These are phyloP conservation scores for Cephaloascus fragrans DNA, from an alignment of 805 yeast genomes.

Conservation along the genomic window DNA sequence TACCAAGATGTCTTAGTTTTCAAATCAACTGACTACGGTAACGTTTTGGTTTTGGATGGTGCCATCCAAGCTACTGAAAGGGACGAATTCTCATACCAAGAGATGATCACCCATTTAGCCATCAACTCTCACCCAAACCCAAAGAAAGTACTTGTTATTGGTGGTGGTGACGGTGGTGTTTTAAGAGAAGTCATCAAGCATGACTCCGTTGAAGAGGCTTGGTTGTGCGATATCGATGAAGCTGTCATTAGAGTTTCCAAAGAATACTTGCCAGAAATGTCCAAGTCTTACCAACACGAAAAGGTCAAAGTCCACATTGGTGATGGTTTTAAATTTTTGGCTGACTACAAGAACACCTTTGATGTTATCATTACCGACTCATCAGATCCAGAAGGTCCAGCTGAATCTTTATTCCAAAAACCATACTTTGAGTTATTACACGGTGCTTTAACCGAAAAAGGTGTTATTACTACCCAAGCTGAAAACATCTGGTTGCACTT, in stretches of 20 bases:
- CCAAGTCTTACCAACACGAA: slow-evolving; percentile 77
- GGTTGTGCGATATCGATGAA: slow-evolving; percentile 92
- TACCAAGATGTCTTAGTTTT: slow-evolving; percentile 93
- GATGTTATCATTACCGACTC: slow-evolving; percentile 97
- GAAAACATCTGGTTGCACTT: slow-evolving; percentile 92
- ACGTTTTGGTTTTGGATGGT: slow-evolving; percentile 88
- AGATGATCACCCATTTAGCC: slow-evolving; percentile 94
- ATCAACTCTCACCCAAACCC: slow-evolving; percentile 92
- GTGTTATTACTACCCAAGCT: slow-evolving; percentile 90
- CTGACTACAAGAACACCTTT: slow-evolving; percentile 71
- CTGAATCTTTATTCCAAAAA: slow-evolving; percentile 86
- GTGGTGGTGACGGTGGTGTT: slow-evolving; percentile 99
- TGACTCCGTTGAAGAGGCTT: slow-evolving; percentile 74
- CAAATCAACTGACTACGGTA: slow-evolving; percentile 90
- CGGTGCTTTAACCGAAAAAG: slow-evolving; percentile 86
- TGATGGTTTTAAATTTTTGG: slow-evolving; percentile 95
- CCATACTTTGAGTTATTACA: slow-evolving; percentile 78
- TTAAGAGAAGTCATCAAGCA: slow-evolving; percentile 91
- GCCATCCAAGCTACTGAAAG: slow-evolving; percentile 95
- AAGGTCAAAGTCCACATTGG: slow-evolving; percentile 87
- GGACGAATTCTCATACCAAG: slow-evolving; percentile 96
- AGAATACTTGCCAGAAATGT: slow-evolving; percentile 79
- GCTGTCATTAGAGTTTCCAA: slow-evolving; percentile 83
- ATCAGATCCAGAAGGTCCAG: slow-evolving; percentile 98
- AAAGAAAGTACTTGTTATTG: slow-evolving; percentile 85